A percentile compares a stretch with the other conserved stretches of the same genome.
These are phyloP conservation scores for Botrytis tulipae DNA, from an alignment of 2,329 filamentous ascomycete genomes.

Conservation along the genomic window DNA sequence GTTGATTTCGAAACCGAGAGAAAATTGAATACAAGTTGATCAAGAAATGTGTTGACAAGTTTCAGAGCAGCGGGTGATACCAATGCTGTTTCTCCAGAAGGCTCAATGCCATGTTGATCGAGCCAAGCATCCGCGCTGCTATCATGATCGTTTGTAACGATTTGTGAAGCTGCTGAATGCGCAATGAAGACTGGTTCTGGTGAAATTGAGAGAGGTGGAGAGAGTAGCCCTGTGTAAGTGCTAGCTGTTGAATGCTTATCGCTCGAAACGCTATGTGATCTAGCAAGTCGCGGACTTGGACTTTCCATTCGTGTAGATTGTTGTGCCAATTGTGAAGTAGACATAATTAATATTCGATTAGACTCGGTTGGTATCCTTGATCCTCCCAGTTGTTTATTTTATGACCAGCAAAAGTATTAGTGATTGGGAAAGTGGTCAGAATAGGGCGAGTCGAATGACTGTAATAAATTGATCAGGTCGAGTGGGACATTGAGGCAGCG, in stretches of 20 bases:
- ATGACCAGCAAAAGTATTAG: conserved; percentile 13
- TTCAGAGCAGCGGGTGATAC: conserved; percentile 72
- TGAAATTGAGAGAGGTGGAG: conserved; percentile 65
- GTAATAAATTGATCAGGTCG: conserved; percentile 5
- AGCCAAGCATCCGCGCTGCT: conserved; percentile 68
- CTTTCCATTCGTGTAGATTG: conserved; percentile 3
- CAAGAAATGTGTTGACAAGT: conserved; percentile 87
- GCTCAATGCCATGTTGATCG: conserved; percentile 65
- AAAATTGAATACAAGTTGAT: conserved; percentile 89
- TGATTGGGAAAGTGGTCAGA: not conserved
- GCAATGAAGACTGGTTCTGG: conserved; percentile 88
- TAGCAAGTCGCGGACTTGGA: conserved; percentile 23
- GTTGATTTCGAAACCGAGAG: conserved; percentile 79
- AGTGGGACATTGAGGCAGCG: not conserved
- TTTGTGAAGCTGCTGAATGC: conserved; percentile 81
- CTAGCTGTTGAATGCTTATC: conserved; percentile 63
- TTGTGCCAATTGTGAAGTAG: not conserved
- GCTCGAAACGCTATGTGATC: conserved; percentile 64
- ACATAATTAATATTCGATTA: conserved; percentile 12
- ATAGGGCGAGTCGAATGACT: not conserved
- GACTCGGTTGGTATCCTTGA: not conserved
- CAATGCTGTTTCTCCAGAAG: conserved; percentile 64
- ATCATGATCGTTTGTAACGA: conserved; percentile 85
- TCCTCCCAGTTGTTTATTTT: not conserved
- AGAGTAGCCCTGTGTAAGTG: conserved; percentile 54